phyloP scores from a whole-genome alignment of 2,329 filamentous ascomycete genomes.

The Ophidiomyces ophidiicola region DNA sequence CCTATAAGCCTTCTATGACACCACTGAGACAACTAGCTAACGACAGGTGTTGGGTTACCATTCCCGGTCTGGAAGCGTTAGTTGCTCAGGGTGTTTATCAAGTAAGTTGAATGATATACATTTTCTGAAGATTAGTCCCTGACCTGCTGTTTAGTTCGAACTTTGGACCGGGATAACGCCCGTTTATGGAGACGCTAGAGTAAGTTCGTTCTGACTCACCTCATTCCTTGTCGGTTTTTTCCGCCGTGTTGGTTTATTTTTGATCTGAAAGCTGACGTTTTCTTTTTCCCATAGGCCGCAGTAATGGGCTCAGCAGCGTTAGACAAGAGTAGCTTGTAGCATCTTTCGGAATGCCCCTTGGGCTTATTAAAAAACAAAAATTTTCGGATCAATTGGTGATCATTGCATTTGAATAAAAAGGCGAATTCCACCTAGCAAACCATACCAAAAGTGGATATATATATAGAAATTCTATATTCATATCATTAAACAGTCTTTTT shows the following conservation, averaged over 20 bases:
- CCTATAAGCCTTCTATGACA: conserved; percentile 79
- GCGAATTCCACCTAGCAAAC: no score
- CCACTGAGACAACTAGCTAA: conserved; percentile 73
- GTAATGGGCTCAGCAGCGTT: conserved; percentile 11
- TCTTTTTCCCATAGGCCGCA: conserved; percentile 9
- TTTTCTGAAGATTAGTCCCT: conserved; percentile 8
- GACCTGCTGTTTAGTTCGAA: conserved; percentile 48
- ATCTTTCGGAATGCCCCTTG: not conserved
- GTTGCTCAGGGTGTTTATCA: conserved; percentile 77
- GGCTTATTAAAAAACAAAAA: not conserved
- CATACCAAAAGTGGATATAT: no score
- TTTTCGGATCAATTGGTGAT: no score
- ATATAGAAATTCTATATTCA: no score
- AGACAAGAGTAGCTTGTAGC: not conserved
- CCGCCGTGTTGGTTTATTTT: not conserved
- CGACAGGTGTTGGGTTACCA: conserved; percentile 65
- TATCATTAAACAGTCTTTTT: no score
- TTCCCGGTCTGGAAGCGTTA: conserved; percentile 79
- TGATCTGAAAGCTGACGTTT: not conserved
- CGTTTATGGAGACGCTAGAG: conserved; percentile 56
- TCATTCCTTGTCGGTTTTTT: not conserved
- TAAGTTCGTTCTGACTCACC: conserved; percentile 24
- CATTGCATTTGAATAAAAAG: no score
- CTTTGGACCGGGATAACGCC: conserved; percentile 74
- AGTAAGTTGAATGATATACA: conserved; percentile 39